Evolutionary conservation across 441 rosid species (phyloP), one percentile per base, ranked within the genome.

Genomic region (Manihot esculenta): DNA sequence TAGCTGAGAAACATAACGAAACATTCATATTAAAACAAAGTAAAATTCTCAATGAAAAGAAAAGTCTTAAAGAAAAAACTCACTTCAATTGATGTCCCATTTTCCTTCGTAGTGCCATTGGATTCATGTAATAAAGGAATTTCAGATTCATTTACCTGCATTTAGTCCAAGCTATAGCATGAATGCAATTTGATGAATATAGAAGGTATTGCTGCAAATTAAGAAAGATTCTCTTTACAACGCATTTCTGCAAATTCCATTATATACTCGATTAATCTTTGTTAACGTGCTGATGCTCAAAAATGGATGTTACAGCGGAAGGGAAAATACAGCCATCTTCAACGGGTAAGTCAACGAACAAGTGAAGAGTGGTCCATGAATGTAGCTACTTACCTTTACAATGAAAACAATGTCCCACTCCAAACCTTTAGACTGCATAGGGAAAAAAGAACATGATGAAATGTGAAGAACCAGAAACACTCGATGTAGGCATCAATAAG

Each of bases 381-480:
- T 17, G 63, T 24, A 71, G 60, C 21, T 47, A 75, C 66, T 62
- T 86, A 95, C 99, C 98, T 92, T 95, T 77, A 90, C 87, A 71
- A 94, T 83, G 87, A 95, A 95, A 80, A 92, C 98, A 49, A 79
- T 70, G 81, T 92, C 99, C 99, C 99, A 95, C 72, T 95, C 99
- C 74, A 95, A 83, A 77, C 99, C 99, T 85, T 95, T 95, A 30
- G 99, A 92, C 99, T 92, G 87, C 91, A 83, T 59, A 75, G 67
- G 77, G 20, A 75, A 59, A n/a, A n/a, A n/a, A 73, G 17, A 64
- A 48, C 55, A 68, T 50, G 45, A 62, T 62, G 24, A 74, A 56
- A 77, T 56, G 59, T 30, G 44, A 73, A 45, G 64, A 72, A 70
- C 77, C 58, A 26, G 64, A 55, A 30, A 76, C 75, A 47, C 59